Percentiles rank a stretch among this genome's conserved stretches.
Evolutionary conservation across 129 eudicot species (phyloP).

Genomic region (Arctium lappa): DNA sequence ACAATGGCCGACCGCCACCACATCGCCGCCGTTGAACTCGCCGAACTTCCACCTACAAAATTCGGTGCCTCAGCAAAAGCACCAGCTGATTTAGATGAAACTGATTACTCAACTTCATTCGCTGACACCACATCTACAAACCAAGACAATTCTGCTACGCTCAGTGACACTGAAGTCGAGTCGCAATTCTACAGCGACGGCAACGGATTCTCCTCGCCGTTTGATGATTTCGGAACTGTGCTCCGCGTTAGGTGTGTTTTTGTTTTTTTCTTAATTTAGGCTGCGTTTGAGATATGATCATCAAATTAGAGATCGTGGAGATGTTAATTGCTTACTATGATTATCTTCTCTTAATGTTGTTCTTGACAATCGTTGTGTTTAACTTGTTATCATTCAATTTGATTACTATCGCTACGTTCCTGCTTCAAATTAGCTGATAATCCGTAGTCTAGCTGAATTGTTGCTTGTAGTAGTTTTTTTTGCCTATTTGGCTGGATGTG

Average conservation of each 20-base stretch:
- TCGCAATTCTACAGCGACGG: slow-evolving; percentile 46
- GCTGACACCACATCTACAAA: slow-evolving; percentile 62
- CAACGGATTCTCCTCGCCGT: slow-evolving; percentile 40
- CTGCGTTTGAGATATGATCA: neutral
- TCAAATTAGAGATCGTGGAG: slow-evolving; percentile 1
- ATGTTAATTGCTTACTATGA: neutral
- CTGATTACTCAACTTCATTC: slow-evolving; percentile 87
- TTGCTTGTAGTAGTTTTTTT: neutral
- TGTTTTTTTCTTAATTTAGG: slow-evolving; percentile 12
- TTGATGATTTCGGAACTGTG: slow-evolving; percentile 47
- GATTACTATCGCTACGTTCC: neutral
- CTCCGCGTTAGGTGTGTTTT: slow-evolving; percentile 55
- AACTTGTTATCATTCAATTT: neutral
- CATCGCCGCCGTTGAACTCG: slow-evolving; percentile 35
- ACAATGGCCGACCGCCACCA: slow-evolving; percentile 30
- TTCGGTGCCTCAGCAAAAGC: slow-evolving; percentile 2
- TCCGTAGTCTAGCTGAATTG: slow-evolving; percentile 2
- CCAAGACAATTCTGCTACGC: slow-evolving; percentile 38
- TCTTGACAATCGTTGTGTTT: neutral
- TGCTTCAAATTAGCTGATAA: neutral
- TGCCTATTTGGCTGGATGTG: neutral
- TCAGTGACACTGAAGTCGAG: slow-evolving; percentile 86
- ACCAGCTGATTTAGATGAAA: slow-evolving; percentile 62
- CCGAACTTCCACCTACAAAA: slow-evolving; percentile 25
- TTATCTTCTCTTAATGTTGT: neutral